Percentiles rank a stretch among this genome's conserved stretches.
Conservation (phyloP, 164 flowering plant species). For the Umbellularia californica region DNA sequence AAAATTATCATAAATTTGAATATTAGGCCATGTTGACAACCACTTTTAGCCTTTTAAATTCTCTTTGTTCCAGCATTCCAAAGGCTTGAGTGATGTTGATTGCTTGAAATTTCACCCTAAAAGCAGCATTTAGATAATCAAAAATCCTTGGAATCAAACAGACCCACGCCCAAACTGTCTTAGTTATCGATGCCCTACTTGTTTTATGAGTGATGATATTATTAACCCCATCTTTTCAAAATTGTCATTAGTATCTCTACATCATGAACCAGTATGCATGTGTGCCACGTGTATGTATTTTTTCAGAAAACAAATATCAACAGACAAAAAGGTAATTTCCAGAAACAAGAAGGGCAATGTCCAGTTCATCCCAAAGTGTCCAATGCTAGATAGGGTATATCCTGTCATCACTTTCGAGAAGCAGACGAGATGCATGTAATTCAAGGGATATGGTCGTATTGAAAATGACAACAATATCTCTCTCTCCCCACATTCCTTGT, state of each 20-base stretch:
- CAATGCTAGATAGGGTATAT: not conserved
- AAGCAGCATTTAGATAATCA: too few relatives aligned
- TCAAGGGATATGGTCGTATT: slow-evolving; percentile 30
- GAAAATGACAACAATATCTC: slow-evolving; percentile 41
- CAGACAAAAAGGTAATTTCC: not conserved
- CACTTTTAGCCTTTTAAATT: too few relatives aligned
- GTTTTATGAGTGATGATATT: not conserved
- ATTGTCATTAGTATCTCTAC: too few relatives aligned
- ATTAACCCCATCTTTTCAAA: not conserved
- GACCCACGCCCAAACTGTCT: not conserved
- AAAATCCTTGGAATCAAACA: too few relatives aligned
- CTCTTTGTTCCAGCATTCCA: too few relatives aligned
- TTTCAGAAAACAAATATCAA: not conserved
- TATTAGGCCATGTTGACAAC: too few relatives aligned
- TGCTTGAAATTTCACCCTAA: too few relatives aligned
- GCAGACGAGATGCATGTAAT: slow-evolving; percentile 17
- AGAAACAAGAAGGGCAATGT: not conserved
- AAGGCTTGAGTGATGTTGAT: too few relatives aligned
- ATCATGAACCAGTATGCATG: not conserved
- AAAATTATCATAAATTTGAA: too few relatives aligned
- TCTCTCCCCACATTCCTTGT: not conserved
- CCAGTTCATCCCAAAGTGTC: not conserved
- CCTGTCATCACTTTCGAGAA: slow-evolving; percentile 5
- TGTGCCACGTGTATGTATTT: not conserved
- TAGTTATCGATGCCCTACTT: not conserved